Evolutionary conservation across 2,329 filamentous ascomycete species (phyloP), one percentile per base, ranked within the genome.

Genomic region (Chaetomium strumarium): DNA sequence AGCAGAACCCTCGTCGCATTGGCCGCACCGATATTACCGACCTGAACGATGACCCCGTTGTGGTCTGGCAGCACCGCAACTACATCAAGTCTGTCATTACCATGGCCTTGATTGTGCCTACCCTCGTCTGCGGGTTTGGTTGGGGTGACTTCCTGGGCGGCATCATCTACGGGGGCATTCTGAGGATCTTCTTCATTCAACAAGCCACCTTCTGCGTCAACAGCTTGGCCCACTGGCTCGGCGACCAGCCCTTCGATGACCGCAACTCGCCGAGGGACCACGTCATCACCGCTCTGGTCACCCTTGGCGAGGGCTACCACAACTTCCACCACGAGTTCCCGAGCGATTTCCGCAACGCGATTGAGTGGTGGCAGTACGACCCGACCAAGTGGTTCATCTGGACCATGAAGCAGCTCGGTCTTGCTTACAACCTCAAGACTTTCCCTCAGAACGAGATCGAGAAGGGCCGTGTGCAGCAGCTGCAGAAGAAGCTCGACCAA

Each of bases 311-410:
- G 73, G 89, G 89, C 30, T 95, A 95, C 75, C 89, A 95, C 80
- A 95, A 95, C 79, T 95, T 95, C 80, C 89, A 95, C 74, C 89
- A 95, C 78, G 89, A 95, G 71, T 95, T 95, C 74, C 90, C 90
- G 50, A 92, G 88, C 11, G 89, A 95, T 71, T 95, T 93, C 81
- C 88, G 89, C 68, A 95, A 95, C 68, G 89, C 88, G 57, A 92
- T 93, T 62, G 78, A 90, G 72, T 95, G 89, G 88, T 86, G 84
- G 74, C 89, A 95, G 74, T 95, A 95, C 66, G 89, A 95, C 69
- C 89, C 89, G 43, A 95, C 89, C 69, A 95, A 95, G 76, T 93
- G 89, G 88, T 79, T 75, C 67, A 95, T 95, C 75, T 89, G 84
- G 84, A 64, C 76, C 55, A 91, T 86, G 85, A 93, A 92, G 81